Evolutionary conservation across 768 basidiomycete genomes (phyloP), one percentile per base, ranked within the genome.

Genomic region (Leccinum subtestaceum): DNA sequence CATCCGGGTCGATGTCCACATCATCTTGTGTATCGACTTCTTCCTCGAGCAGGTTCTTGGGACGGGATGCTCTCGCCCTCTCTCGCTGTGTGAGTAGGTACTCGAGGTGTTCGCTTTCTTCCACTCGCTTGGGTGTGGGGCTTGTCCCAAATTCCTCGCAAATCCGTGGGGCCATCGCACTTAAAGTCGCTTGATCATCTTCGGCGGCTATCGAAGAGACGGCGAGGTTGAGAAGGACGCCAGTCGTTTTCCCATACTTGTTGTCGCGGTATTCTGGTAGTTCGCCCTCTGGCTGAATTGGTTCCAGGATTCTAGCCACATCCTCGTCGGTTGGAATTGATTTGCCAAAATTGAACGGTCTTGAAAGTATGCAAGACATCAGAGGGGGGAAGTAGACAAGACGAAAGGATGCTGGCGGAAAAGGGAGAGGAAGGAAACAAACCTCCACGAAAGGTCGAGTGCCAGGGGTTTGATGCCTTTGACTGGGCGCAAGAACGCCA

Each of bases 371-470:
- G 54, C 49, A 36, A 64, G 47, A 40, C n/a, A 17, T 60, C n/a
- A 48, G 36, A 29, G 23, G 54, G 8, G 10, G 45, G 4, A 29
- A 12, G 47, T 34, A 25, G n/a, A 58, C 34, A 34, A 43, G 11
- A 23, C 19, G 34, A 52, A 29, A 57, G 12, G 32, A 53, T 13
- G 19, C 29, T 36, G 19, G 32, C 2, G 23, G 46, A 50, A 34
- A 38, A 38, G 49, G 13, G 13, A 32, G 19, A 25, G 21, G 36
- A 55, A 53, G 52, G 34, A 53, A 53, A 75, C 80, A 52, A 58
- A 88, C 88, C 81, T 80, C 89, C 89, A 91, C 13, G 85, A 84
- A 52, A 91, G 72, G 32, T 83, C 78, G 13, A 90, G 75, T 21
- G 79, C 76, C 4, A 90, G 74, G 4, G 86, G 77, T 56, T 82